These are phyloP conservation scores for Xylariaceae sp. DNA, from an alignment of 2,329 filamentous ascomycete species.

Conservation along the genomic window DNA sequence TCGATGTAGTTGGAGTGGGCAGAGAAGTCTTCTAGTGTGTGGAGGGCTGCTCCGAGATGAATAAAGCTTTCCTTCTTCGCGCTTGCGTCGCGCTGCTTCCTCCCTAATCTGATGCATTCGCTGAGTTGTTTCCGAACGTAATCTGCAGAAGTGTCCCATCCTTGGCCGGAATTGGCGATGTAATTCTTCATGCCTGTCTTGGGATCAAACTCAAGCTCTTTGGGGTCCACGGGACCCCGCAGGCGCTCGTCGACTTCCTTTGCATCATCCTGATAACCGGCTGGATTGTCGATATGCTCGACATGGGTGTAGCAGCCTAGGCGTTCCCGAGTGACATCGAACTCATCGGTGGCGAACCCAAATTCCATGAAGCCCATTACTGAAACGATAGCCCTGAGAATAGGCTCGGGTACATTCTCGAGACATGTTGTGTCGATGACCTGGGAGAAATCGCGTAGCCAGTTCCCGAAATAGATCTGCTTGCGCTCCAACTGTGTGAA, in stretches of 20 bases:
- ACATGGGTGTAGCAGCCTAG: slow-evolving; percentile 49
- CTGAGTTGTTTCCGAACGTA: slow-evolving; percentile 28
- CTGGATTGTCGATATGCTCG: slow-evolving; percentile 53
- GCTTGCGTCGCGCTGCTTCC: slow-evolving; percentile 17
- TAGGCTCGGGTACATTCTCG: slow-evolving; percentile 50
- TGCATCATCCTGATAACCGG: slow-evolving; percentile 30
- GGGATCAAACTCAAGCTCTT: slow-evolving; percentile 30
- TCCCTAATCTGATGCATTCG: slow-evolving; percentile 26
- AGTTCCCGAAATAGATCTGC: slow-evolving; percentile 43
- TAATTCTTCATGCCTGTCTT: slow-evolving; percentile 35
- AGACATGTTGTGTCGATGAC: slow-evolving; percentile 54
- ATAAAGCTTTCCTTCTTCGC: slow-evolving; percentile 26
- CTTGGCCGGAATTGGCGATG: slow-evolving; percentile 28
- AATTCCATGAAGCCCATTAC: slow-evolving; percentile 55
- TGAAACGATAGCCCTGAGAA: slow-evolving; percentile 53
- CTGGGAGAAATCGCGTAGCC: slow-evolving; percentile 50
- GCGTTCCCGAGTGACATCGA: slow-evolving; percentile 53
- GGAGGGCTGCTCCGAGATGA: slow-evolving; percentile 48
- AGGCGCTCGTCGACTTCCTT: slow-evolving; percentile 29
- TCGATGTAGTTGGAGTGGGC: slow-evolving; percentile 56
- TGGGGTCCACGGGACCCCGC: slow-evolving; percentile 28
- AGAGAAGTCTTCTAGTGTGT: slow-evolving; percentile 53
- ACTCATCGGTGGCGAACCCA: slow-evolving; percentile 55
- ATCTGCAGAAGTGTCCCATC: slow-evolving; percentile 30
- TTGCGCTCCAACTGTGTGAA: slow-evolving; percentile 39